Evolutionary conservation across 139 green algal genomes (phyloP), one percentile per base, ranked within the genome.

Genomic region (Cymbomonas tetramitiformis): DNA sequence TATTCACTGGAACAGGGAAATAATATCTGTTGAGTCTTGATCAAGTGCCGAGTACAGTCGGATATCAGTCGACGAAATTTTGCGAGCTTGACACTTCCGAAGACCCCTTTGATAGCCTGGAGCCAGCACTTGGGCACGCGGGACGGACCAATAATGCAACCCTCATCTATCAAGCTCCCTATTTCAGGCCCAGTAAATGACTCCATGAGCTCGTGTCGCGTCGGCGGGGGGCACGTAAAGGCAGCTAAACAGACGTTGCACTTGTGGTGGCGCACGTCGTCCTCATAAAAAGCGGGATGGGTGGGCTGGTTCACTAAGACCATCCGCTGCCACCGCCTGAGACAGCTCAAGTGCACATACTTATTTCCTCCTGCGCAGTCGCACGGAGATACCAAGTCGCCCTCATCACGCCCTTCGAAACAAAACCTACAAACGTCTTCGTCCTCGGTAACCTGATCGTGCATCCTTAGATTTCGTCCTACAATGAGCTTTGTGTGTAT

Each of bases 111-210:
- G n/a, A n/a, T n/a, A n/a, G n/a, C n/a, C n/a, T n/a, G n/a, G n/a
- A n/a, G n/a, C n/a, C n/a, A n/a, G n/a, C n/a, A n/a, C n/a, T n/a
- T n/a, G n/a, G n/a, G n/a, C 3, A 25, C 28, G 31, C 4, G n/a
- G 46, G 50, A 36, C 18, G 43, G 34, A 38, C 26, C 46, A 28
- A 66, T 56, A 26, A 66, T 26, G 36, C 47, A 66, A 3, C 29
- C 46, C 2, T 46, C 46, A 15, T 58, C 46, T 2, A 66, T 21
- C 15, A 66, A 28, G 4, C 47, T 48, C 24, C 36, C 58, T 23
- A 66, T 44, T 36, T 66, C 58, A 10, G 58, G 26, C 36, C 58
- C 58, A 18, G 58, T 66, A 36, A 66, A 66, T 24, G 31, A 50
- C 29, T 46, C 23, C 58, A 66, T 66, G 19, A 66, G 46, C 30